Conservation (phyloP, 2,329 filamentous ascomycete species). For the Pestalotiopsis sp. region DNA sequence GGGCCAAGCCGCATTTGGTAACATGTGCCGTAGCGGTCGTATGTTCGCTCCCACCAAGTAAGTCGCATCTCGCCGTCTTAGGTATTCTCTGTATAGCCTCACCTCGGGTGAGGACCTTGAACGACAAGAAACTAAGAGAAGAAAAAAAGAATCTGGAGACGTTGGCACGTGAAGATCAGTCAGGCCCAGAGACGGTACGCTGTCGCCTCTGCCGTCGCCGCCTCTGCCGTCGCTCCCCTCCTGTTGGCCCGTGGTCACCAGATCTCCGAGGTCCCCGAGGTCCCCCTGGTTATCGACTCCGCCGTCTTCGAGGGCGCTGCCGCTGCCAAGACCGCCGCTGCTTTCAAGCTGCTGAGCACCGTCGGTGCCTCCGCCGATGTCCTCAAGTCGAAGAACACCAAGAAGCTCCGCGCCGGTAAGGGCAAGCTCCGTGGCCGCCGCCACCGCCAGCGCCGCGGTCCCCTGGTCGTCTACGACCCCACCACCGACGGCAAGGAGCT, state of each 20-base stretch:
- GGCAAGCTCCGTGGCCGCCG: constrained; percentile 97
- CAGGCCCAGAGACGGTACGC: no score
- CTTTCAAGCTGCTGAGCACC: constrained; percentile 84
- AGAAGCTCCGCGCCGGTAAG: constrained; percentile 98
- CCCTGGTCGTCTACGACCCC: constrained; percentile 96
- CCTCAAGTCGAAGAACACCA: constrained; percentile 93
- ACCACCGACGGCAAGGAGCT: constrained; percentile 95
- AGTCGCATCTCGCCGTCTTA: no score
- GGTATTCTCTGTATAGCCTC: no score
- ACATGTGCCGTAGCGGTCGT: constrained; percentile 99
- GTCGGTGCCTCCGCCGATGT: constrained; percentile 89
- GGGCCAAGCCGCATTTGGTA: no score
- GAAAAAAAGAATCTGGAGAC: no score
- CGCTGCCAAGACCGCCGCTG: constrained; percentile 85
- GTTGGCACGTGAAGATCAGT: no score
- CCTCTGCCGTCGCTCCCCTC: constrained; percentile 91
- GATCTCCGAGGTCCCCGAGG: constrained; percentile 89
- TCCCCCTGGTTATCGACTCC: constrained; percentile 94
- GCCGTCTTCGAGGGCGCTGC: constrained; percentile 80
- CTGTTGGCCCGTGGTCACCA: constrained; percentile 97
- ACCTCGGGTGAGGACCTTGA: no score
- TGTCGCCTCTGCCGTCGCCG: constrained; percentile 95
- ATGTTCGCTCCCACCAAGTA: constrained; percentile 99
- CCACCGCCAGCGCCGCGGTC: constrained; percentile 95
- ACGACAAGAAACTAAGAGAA: no score